phyloP scores from a whole-genome alignment of 1,284 basidiomycete genomes.

The Neolentinus lepideus region DNA sequence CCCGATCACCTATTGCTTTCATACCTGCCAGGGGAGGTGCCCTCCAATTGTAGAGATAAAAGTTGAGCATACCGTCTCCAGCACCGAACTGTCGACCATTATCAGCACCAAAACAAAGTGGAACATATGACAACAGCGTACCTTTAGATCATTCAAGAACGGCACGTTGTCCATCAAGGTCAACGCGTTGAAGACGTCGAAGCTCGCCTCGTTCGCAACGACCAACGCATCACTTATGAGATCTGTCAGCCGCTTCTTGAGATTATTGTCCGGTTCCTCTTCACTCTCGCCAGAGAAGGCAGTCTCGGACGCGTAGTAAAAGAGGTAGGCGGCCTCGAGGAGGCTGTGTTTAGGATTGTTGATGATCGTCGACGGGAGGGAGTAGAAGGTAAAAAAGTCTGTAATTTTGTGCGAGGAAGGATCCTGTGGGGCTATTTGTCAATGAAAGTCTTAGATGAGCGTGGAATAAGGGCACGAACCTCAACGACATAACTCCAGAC shows the following conservation, averaged over 20 bases:
- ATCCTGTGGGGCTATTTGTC: slow-evolving; percentile 44
- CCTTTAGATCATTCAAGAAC: slow-evolving; percentile 80
- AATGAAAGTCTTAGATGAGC: slow-evolving; percentile 3
- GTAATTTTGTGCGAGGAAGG: slow-evolving; percentile 80
- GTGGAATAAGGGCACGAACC: slow-evolving; percentile 34
- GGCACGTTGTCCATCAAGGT: slow-evolving; percentile 91
- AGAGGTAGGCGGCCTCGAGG: slow-evolving; percentile 89
- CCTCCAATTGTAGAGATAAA: slow-evolving; percentile 92
- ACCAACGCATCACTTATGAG: slow-evolving; percentile 77
- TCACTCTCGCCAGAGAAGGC: slow-evolving; percentile 19
- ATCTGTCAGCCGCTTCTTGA: slow-evolving; percentile 68
- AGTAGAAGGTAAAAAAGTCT: slow-evolving; percentile 97
- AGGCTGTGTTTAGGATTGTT: slow-evolving; percentile 52
- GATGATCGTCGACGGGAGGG: slow-evolving; percentile 89
- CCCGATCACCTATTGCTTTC: slow-evolving; percentile 37
- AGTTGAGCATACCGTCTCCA: slow-evolving; percentile 86
- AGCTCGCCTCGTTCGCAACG: slow-evolving; percentile 75
- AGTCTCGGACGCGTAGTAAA: slow-evolving; percentile 75
- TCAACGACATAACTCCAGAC: slow-evolving; percentile 97
- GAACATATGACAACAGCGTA: slow-evolving; percentile 24
- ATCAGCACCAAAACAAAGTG: not conserved
- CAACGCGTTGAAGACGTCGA: slow-evolving; percentile 95
- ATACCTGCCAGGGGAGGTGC: slow-evolving; percentile 74
- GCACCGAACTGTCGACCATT: slow-evolving; percentile 64
- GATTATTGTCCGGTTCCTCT: slow-evolving; percentile 48